Percentiles rank a stretch among this genome's conserved stretches.
These are phyloP conservation scores for Dothistroma pini DNA, from an alignment of 2,329 filamentous ascomycete species.

Conservation along the genomic window DNA sequence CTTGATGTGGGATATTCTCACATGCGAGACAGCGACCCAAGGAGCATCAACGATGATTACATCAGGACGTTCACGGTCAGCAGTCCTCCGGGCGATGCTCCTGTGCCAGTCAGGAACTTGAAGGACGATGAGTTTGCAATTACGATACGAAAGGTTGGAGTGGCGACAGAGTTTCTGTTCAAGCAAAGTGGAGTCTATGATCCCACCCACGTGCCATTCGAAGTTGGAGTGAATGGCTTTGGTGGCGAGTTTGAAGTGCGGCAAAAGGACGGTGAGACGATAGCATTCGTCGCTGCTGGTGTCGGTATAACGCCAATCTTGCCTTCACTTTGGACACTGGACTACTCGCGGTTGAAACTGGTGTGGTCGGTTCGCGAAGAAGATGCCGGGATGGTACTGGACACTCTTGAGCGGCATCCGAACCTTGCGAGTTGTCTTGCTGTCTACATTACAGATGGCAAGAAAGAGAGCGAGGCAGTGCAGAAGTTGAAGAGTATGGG, in stretches of 20 bases:
- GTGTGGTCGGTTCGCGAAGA: constrained; percentile 64
- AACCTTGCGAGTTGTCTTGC: constrained; percentile 52
- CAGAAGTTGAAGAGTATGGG: constrained; percentile 40
- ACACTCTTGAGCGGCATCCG: constrained; percentile 54
- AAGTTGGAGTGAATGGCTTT: constrained; percentile 68
- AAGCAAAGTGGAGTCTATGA: constrained; percentile 28
- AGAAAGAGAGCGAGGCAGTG: constrained; percentile 30
- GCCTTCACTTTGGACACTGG: constrained; percentile 42
- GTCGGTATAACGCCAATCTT: constrained; percentile 81
- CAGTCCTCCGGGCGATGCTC: constrained; percentile 47
- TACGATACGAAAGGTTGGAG: constrained; percentile 66
- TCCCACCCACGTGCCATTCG: constrained; percentile 43
- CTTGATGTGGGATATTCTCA: constrained; percentile 73
- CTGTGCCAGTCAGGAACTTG: constrained; percentile 24
- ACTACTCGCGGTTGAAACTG: constrained; percentile 49
- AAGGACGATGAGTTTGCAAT: constrained; percentile 60
- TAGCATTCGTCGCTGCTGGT: constrained; percentile 68
- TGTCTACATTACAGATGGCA: constrained; percentile 62
- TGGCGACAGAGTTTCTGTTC: constrained; percentile 64
- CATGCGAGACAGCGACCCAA: constrained; percentile 78
- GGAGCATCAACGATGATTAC: constrained; percentile 78
- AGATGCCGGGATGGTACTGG: constrained; percentile 61
- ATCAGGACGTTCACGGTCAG: constrained; percentile 80
- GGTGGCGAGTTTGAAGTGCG: constrained; percentile 58
- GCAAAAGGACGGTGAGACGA: constrained; percentile 39